Evolutionary conservation across 768 basidiomycete genomes (phyloP).

Genomic region (Lepiota venenata): DNA sequence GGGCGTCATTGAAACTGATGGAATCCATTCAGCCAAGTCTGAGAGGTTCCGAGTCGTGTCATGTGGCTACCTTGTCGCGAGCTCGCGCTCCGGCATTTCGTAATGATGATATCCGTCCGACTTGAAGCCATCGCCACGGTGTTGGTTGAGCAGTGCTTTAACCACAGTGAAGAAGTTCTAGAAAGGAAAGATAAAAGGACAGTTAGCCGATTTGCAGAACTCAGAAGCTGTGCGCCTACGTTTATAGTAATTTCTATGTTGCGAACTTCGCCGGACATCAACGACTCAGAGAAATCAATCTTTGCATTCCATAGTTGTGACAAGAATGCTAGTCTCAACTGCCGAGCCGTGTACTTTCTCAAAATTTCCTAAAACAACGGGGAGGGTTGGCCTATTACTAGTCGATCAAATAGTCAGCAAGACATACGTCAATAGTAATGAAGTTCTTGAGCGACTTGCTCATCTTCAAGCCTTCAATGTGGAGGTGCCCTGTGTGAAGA

Average conservation of each 20-base stretch:
- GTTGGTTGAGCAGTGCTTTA: constrained; percentile 72
- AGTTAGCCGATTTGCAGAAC: not conserved
- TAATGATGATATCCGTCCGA: constrained; percentile 66
- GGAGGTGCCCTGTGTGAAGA: constrained; percentile 95
- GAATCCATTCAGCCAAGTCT: constrained; percentile 9
- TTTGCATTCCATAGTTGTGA: constrained; percentile 90
- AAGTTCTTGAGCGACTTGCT: constrained; percentile 99
- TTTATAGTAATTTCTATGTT: constrained; percentile 82
- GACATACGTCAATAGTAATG: constrained; percentile 87
- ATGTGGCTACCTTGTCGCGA: constrained; percentile 53
- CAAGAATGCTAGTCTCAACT: constrained; percentile 89
- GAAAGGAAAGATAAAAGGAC: constrained; percentile 13
- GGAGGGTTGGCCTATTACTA: not conserved
- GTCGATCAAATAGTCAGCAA: not conserved
- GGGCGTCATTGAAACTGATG: constrained; percentile 68
- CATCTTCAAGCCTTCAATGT: constrained; percentile 99
- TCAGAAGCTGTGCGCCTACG: constrained; percentile 41
- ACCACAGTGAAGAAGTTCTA: constrained; percentile 94
- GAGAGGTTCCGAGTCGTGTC: not conserved
- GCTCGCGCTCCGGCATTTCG: constrained; percentile 61
- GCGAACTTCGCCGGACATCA: constrained; percentile 88
- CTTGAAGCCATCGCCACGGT: constrained; percentile 40
- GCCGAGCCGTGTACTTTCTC: constrained; percentile 76
- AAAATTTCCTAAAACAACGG: constrained; percentile 68
- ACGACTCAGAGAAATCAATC: constrained; percentile 89